Percentiles rank a stretch among this genome's conserved stretches.
These are phyloP conservation scores for Picea abies DNA, from an alignment of 83 land plant species.

Conservation along the genomic window DNA sequence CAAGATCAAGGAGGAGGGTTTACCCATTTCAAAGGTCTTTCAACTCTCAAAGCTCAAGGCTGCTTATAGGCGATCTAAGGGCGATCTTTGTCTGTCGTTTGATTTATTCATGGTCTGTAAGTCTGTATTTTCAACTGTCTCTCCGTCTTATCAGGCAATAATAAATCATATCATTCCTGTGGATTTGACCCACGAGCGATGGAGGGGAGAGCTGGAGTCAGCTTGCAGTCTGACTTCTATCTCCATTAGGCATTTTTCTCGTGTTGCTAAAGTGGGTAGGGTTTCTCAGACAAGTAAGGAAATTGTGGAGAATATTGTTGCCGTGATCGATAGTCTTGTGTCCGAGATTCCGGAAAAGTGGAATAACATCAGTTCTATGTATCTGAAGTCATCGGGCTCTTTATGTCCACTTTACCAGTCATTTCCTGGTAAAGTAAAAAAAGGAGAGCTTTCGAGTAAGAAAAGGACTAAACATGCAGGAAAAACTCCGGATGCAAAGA, in stretches of 20 bases:
- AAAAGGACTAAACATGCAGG: background rate
- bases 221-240: slow-evolving; percentile 50
- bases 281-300: slow-evolving; percentile 14
- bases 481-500: background rate
- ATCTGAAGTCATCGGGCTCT: slow-evolving; percentile 66
- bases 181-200: slow-evolving; percentile 53
- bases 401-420: slow-evolving; percentile 60
- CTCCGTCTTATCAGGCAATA: background rate
- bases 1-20: slow-evolving; percentile 36
- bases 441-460: background rate
- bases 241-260: slow-evolving; percentile 57
- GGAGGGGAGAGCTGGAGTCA: slow-evolving; percentile 67
- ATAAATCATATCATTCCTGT: slow-evolving; percentile 51
- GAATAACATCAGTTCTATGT: slow-evolving; percentile 58
- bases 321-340: no score
- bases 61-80: slow-evolving; percentile 39
- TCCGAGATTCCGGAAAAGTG: slow-evolving; percentile 67
- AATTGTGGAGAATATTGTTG: no score
- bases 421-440: background rate
- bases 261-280: slow-evolving; percentile 65
- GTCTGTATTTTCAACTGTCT: slow-evolving; percentile 46
- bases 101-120: slow-evolving; percentile 74
- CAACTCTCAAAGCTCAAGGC: slow-evolving; percentile 57
- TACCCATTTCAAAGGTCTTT: slow-evolving; percentile 59
- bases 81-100: slow-evolving; percentile 75